phyloP scores from a whole-genome alignment of 192 early-diverging fungal species.

The Geosiphon pyriformis region DNA sequence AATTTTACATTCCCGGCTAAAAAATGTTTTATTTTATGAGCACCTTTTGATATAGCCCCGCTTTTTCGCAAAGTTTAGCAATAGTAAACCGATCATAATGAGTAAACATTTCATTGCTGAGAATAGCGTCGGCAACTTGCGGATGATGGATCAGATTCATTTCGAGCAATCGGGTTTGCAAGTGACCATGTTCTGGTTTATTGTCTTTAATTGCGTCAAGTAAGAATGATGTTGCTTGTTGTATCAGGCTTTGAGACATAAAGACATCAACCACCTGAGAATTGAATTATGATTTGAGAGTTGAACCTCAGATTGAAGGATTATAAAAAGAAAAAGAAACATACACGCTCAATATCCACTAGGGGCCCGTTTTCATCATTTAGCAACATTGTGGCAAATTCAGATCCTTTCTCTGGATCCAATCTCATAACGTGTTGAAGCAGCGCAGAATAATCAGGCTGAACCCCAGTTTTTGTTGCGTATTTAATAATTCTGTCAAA shows the following conservation, averaged over 20 bases:
- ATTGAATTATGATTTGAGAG: not conserved
- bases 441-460: conserved; percentile 86
- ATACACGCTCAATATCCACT: conserved; percentile 70
- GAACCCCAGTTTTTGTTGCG: conserved; percentile 89
- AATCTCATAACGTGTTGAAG: conserved; percentile 87
- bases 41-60: conserved; percentile 89
- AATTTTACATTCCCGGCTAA: too few species aligned
- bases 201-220: conserved; percentile 95
- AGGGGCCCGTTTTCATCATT: conserved; percentile 80
- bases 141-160: conserved; percentile 97
- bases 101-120: conserved; percentile 92
- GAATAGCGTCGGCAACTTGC: conserved; percentile 97
- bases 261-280: conserved; percentile 88
- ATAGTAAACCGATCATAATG: conserved; percentile 93
- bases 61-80: conserved; percentile 94
- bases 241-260: conserved; percentile 84
- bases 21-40: conserved; percentile 11
- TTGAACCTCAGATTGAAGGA: not conserved
- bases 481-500: conserved; percentile 96
- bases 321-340: not conserved
- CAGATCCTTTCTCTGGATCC: conserved; percentile 89
- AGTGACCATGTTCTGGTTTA: conserved; percentile 80
- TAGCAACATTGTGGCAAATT: conserved; percentile 85
- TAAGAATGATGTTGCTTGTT: conserved; percentile 95
- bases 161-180: conserved; percentile 94